Conservation (phyloP, 2,329 filamentous ascomycete species). For the Xylaria hypoxylon region DNA sequence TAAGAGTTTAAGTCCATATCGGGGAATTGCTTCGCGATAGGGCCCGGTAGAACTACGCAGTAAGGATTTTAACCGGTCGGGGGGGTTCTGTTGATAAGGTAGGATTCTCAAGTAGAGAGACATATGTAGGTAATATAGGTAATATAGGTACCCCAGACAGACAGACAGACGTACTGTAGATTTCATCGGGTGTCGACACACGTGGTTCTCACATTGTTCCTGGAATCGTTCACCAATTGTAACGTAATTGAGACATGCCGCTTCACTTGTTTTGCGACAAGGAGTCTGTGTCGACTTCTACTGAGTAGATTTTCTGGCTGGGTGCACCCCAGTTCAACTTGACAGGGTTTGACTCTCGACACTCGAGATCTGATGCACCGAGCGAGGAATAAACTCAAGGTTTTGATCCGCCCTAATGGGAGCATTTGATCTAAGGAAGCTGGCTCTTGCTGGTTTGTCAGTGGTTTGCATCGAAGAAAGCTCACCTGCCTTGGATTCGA, state of each 20-base stretch:
- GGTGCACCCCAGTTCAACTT: neutral
- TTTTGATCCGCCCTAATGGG: neutral
- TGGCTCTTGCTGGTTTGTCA: slow-evolving; percentile 11
- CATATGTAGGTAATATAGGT: neutral
- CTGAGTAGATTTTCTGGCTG: neutral
- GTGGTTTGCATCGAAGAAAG: slow-evolving; percentile 13
- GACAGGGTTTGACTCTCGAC: neutral
- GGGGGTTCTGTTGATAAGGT: neutral
- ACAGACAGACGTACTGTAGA: neutral
- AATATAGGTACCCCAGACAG: neutral
- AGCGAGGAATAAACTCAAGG: slow-evolving; percentile 2
- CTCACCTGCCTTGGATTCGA: slow-evolving; percentile 12
- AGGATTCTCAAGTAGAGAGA: neutral
- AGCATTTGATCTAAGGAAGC: slow-evolving; percentile 4
- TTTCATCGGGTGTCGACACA: neutral
- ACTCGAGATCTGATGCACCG: slow-evolving; percentile 10
- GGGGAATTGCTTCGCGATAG: slow-evolving; percentile 9
- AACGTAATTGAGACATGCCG: slow-evolving; percentile 19
- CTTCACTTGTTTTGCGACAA: neutral
- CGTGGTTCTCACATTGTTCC: slow-evolving; percentile 14
- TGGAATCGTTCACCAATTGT: slow-evolving; percentile 19
- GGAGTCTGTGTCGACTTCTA: neutral
- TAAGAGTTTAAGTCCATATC: slow-evolving; percentile 1
- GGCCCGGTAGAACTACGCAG: slow-evolving; percentile 21
- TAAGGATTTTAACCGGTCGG: slow-evolving; percentile 27